Evolutionary conservation across 306 rosid species (phyloP).

Genomic region (Mucuna pruriens): DNA sequence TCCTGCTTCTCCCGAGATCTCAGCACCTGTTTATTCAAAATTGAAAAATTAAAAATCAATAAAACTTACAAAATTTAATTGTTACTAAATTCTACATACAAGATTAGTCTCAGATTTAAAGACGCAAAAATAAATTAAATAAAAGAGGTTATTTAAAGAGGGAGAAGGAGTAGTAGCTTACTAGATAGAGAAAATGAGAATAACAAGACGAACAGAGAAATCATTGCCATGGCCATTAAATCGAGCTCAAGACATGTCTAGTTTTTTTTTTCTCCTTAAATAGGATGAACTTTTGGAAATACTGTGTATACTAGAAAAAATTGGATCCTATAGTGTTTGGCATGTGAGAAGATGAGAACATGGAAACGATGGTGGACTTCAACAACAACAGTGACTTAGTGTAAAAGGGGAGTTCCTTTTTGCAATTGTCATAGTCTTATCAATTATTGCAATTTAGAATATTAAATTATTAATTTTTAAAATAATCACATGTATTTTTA

Average conservation of each 20-base stretch:
- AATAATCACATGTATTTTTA: no score
- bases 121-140: no score
- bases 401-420: background rate
- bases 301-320: background rate
- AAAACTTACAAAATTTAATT: background rate
- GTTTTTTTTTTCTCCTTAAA: background rate
- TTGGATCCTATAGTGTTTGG: background rate
- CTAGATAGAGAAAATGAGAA: constrained; percentile 45
- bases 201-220: constrained; percentile 45
- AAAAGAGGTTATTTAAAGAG: background rate
- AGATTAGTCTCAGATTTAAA: no score
- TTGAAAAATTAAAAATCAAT: background rate
- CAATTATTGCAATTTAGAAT: background rate
- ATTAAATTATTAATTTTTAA: no score
- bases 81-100: no score
- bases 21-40: constrained; percentile 47
- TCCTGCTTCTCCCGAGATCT: constrained; percentile 52
- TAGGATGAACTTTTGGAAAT: background rate
- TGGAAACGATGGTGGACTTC: background rate
- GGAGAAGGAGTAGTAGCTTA: constrained; percentile 22
- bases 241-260: background rate
- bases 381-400: background rate
- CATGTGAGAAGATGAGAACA: background rate
- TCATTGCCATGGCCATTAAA: constrained; percentile 32
- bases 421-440: background rate